Conservation (phyloP, 495 filamentous ascomycete species). For the Xylaria nigripes region DNA sequence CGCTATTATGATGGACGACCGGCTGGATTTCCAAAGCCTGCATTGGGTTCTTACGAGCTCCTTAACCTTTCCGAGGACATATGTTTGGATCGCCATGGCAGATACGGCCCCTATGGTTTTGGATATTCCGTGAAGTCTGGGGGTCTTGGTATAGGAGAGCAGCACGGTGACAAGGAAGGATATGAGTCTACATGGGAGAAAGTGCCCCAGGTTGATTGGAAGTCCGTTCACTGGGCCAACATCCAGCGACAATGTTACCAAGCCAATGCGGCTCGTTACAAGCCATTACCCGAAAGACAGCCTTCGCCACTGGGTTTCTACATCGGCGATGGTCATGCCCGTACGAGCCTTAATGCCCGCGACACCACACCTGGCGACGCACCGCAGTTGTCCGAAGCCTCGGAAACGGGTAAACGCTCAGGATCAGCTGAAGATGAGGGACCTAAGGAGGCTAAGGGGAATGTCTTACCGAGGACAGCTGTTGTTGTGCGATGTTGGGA, state of each 20-base stretch:
- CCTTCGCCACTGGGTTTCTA: constrained; percentile 39
- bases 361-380: constrained; percentile 9
- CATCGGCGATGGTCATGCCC: constrained; percentile 20
- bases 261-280: constrained; percentile 65
- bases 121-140: constrained; percentile 72
- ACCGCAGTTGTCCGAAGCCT: not conserved
- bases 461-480: constrained; percentile 57
- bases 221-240: constrained; percentile 63
- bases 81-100: constrained; percentile 89
- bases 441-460: constrained; percentile 47
- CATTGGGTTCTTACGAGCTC: constrained; percentile 73
- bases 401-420: constrained; percentile 20
- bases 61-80: constrained; percentile 76
- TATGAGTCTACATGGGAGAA: constrained; percentile 65
- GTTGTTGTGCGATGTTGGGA: constrained; percentile 70
- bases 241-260: constrained; percentile 61
- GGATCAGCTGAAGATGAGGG: constrained; percentile 47
- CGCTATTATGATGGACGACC: constrained; percentile 66
- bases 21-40: constrained; percentile 70
- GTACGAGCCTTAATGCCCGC: constrained; percentile 10
- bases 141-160: constrained; percentile 69
- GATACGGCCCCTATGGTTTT: constrained; percentile 80
- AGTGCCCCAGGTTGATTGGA: constrained; percentile 61
- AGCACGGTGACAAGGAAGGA: constrained; percentile 72
- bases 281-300: constrained; percentile 27